phyloP scores from a whole-genome alignment of 2,329 filamentous ascomycete genomes.

The Trichoderma aggressivum region DNA sequence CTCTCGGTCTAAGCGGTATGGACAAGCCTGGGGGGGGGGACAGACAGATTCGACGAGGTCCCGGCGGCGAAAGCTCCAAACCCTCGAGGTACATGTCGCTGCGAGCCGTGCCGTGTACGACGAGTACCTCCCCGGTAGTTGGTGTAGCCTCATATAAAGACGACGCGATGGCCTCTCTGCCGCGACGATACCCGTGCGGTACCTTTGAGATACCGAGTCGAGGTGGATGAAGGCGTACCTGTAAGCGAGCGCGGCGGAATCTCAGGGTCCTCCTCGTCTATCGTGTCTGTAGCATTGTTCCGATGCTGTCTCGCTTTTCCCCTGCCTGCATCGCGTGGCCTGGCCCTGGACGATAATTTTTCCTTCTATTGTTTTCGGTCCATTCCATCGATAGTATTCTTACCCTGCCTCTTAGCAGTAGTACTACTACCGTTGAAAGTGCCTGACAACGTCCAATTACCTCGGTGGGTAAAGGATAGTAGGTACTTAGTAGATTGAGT shows the following conservation, averaged over 20 bases:
- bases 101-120: neutral
- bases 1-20: neutral
- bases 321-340: conserved; percentile 7
- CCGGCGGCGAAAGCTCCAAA: neutral
- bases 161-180: neutral
- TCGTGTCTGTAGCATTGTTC: conserved; percentile 9
- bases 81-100: neutral
- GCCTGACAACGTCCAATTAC: neutral
- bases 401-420: neutral
- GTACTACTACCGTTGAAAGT: neutral
- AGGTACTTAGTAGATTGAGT: too few relatives aligned
- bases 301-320: conserved; percentile 11
- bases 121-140: neutral
- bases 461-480: neutral
- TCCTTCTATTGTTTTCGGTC: neutral
- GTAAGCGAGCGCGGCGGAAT: conserved; percentile 2
- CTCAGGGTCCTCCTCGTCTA: conserved; percentile 13
- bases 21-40: neutral
- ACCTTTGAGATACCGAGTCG: neutral
- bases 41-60: neutral
- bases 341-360: neutral
- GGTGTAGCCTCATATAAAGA: neutral
- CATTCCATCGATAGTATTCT: neutral
- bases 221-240: neutral
- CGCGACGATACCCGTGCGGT: neutral